Conservation (phyloP, 768 basidiomycete genomes). For the Suillus lakei region DNA sequence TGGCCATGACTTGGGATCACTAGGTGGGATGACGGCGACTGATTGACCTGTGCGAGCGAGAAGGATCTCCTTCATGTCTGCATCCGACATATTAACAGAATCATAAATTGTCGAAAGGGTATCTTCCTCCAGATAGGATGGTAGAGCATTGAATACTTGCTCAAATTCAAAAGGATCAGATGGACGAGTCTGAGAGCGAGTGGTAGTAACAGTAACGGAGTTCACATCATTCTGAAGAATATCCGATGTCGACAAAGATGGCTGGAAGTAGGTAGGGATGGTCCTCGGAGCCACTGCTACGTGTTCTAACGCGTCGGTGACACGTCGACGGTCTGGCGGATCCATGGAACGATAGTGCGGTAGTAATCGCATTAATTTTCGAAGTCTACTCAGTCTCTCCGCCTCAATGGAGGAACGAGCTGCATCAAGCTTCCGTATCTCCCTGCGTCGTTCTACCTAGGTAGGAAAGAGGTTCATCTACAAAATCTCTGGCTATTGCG, state of each 20-base stretch:
- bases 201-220: neutral
- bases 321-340: constrained; percentile 30
- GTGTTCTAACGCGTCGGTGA: constrained; percentile 29
- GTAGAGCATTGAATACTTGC: neutral
- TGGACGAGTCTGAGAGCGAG: neutral
- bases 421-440: constrained; percentile 49
- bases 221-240: constrained; percentile 5
- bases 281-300: constrained; percentile 14
- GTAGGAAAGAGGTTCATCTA: constrained; percentile 30
- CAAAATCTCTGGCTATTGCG: neutral
- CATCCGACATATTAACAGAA: neutral
- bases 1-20: constrained; percentile 1
- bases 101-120: neutral
- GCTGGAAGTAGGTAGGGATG: constrained; percentile 15
- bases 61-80: constrained; percentile 9
- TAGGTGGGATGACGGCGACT: neutral
- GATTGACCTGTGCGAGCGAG: constrained; percentile 7
- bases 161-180: neutral
- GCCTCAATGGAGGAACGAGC: constrained; percentile 63
- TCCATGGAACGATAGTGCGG: constrained; percentile 42
- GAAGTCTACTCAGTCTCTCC: constrained; percentile 59
- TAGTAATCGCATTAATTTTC: constrained; percentile 45
- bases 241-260: constrained; percentile 10
- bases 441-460: constrained; percentile 61
- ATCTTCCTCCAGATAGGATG: neutral